phyloP scores from a whole-genome alignment of 306 rosid species.

The Vigna trinervia region DNA sequence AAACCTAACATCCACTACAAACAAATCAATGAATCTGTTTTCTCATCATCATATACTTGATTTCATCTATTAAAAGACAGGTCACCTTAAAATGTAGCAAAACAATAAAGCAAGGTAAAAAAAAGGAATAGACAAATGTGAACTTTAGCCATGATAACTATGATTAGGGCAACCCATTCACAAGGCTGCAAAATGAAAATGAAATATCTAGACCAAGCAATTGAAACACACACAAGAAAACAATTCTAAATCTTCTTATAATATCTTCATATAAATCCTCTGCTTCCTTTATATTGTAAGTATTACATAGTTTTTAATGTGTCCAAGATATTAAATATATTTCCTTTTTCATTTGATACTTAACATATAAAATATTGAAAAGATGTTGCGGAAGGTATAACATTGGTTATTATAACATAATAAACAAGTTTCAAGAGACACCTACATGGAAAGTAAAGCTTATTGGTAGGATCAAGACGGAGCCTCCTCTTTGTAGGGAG shows the following conservation, averaged over 20 bases:
- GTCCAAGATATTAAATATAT: neutral
- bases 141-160: slow-evolving; percentile 12
- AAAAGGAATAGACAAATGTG: slow-evolving; percentile 19
- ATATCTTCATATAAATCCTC: neutral
- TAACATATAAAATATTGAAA: neutral
- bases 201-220: slow-evolving; percentile 29
- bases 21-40: neutral
- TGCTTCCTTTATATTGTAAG: neutral
- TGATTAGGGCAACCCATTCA: slow-evolving; percentile 24
- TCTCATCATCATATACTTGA: slow-evolving; percentile 4
- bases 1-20: slow-evolving; percentile 35
- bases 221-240: slow-evolving; percentile 9
- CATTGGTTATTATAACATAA: neutral
- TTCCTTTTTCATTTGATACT: neutral
- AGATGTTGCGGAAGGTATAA: neutral
- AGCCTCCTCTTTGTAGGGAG: slow-evolving; percentile 83
- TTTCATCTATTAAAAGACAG: slow-evolving; percentile 33
- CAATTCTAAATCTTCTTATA: neutral
- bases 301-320: neutral
- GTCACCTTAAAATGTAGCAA: slow-evolving; percentile 21
- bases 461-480: slow-evolving; percentile 94
- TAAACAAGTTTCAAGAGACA: slow-evolving; percentile 21
- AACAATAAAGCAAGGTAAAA: neutral
- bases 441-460: slow-evolving; percentile 95
- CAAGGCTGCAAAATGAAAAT: neutral